A percentile compares a stretch with the other conserved stretches of the same genome.
Evolutionary conservation across 257 asterid species (phyloP).

Genomic region (Capsicum baccatum): DNA sequence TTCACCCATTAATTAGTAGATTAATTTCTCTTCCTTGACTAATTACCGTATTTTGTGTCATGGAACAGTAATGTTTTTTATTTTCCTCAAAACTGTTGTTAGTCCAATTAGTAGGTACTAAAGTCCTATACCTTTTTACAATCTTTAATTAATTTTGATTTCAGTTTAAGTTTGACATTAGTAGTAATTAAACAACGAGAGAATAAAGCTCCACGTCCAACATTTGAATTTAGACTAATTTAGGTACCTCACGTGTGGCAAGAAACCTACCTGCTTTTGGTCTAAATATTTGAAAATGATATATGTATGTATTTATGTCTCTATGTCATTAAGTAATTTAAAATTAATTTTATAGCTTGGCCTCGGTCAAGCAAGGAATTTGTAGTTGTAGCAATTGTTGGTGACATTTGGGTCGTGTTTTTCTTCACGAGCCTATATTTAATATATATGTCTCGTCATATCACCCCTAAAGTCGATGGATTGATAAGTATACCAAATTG

Average conservation of each 20-base stretch:
- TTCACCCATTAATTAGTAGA: too few relatives aligned
- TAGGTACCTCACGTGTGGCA: constrained; percentile 31
- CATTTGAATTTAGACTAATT: constrained; percentile 18
- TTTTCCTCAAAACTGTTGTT: constrained; percentile 31
- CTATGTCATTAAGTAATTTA: not conserved
- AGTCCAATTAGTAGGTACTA: constrained; percentile 44
- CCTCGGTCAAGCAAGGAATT: constrained; percentile 21
- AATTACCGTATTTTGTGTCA: not conserved
- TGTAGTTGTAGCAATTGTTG: constrained; percentile 26
- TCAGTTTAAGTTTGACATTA: constrained; percentile 24
- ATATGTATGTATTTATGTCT: not conserved
- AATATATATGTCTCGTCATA: constrained; percentile 24
- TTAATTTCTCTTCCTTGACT: not conserved
- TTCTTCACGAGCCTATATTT: not conserved
- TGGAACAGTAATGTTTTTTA: not conserved
- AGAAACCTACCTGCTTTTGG: constrained; percentile 6
- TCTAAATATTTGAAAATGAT: constrained; percentile 21
- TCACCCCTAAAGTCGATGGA: constrained; percentile 24
- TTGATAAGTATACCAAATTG: constrained; percentile 31
- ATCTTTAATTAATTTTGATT: not conserved
- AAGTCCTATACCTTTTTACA: constrained; percentile 37
- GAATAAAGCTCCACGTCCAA: constrained; percentile 12
- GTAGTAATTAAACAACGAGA: not conserved
- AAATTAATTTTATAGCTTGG: not conserved
- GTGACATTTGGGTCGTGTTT: constrained; percentile 24